Evolutionary conservation across 1,284 basidiomycete genomes (phyloP).

Genomic region (Neolentinus lepideus): DNA sequence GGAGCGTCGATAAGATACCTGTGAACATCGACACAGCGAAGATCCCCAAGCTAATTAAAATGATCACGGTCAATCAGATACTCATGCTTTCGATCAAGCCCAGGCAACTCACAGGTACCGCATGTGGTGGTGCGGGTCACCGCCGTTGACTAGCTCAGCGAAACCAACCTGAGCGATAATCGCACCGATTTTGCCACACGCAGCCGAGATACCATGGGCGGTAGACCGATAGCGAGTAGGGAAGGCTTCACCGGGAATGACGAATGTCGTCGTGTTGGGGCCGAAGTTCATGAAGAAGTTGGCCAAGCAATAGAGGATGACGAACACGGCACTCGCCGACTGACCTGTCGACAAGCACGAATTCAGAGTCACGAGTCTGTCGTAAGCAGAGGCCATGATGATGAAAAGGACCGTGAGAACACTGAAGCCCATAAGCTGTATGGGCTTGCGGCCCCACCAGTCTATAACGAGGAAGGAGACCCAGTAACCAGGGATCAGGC

Average conservation of each 20-base stretch:
- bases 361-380: slow-evolving; percentile 50
- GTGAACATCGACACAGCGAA: slow-evolving; percentile 79
- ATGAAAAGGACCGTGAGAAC: slow-evolving; percentile 61
- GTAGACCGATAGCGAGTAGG: slow-evolving; percentile 83
- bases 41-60: slow-evolving; percentile 45
- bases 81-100: slow-evolving; percentile 3
- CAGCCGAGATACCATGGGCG: slow-evolving; percentile 81
- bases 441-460: slow-evolving; percentile 65
- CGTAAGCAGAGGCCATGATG: slow-evolving; percentile 65
- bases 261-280: slow-evolving; percentile 77
- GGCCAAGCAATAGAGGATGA: slow-evolving; percentile 72
- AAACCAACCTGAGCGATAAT: slow-evolving; percentile 81
- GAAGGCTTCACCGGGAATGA: slow-evolving; percentile 82
- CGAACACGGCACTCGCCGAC: slow-evolving; percentile 62
- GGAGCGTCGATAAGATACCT: slow-evolving; percentile 69
- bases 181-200: slow-evolving; percentile 78
- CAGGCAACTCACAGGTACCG: slow-evolving; percentile 47
- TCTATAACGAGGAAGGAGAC: slow-evolving; percentile 66
- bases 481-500: slow-evolving; percentile 74
- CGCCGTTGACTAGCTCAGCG: slow-evolving; percentile 61
- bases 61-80: slow-evolving; percentile 8
- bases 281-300: slow-evolving; percentile 77
- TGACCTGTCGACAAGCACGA: no score
- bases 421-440: slow-evolving; percentile 75
- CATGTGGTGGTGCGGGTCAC: slow-evolving; percentile 51